phyloP scores from a whole-genome alignment of 163 green algal species.

The Coccomyxa subellipsoidea region DNA sequence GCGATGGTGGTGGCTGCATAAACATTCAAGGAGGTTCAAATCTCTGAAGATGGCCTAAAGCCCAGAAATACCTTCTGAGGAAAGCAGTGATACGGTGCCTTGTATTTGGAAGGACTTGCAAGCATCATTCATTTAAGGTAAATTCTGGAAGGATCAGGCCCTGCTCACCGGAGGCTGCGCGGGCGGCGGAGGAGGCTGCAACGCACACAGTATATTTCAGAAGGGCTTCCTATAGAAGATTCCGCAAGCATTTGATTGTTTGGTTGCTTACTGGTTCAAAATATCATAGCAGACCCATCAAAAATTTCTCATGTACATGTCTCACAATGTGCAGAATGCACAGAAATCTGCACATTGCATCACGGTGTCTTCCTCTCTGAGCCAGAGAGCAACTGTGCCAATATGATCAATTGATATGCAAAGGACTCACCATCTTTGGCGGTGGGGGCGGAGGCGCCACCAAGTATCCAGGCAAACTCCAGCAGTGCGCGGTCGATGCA shows the following conservation, averaged over 20 bases:
- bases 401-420: background rate
- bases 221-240: background rate
- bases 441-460: too few relatives aligned
- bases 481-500: background rate
- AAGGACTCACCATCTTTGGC: background rate
- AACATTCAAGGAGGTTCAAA: background rate
- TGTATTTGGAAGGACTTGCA: too few relatives aligned
- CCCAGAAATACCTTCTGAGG: too few relatives aligned
- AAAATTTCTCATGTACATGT: too few relatives aligned
- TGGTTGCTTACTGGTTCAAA: background rate
- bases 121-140: background rate
- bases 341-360: background rate
- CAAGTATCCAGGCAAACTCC: background rate
- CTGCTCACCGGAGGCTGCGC: background rate
- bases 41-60: too few relatives aligned
- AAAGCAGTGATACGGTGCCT: too few relatives aligned
- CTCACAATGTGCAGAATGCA: background rate
- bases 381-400: background rate
- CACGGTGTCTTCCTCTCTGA: too few relatives aligned
- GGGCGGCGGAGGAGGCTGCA: background rate
- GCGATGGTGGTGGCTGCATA: background rate
- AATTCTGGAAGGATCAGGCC: background rate
- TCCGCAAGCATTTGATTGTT: background rate
- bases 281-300: too few relatives aligned
- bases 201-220: background rate